A percentile compares a stretch with the other conserved stretches of the same genome.
phyloP scores from a whole-genome alignment of 2,329 filamentous ascomycete species.

The Alternaria rosae region DNA sequence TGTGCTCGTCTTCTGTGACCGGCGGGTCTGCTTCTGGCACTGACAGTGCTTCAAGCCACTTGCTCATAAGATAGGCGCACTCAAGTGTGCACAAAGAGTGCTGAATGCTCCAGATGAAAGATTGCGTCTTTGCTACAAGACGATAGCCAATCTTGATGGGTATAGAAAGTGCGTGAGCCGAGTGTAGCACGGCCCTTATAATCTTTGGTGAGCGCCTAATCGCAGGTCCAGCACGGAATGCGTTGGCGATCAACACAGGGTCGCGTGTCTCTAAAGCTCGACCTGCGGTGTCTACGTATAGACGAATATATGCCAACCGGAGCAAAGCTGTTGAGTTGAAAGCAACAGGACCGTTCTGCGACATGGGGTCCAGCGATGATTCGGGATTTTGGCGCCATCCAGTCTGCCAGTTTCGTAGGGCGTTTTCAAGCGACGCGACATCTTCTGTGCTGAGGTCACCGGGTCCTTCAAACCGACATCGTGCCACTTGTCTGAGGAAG shows the following conservation, averaged over 20 bases:
- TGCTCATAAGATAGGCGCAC: conserved; percentile 51
- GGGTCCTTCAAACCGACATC: conserved; percentile 43
- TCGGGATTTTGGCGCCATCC: conserved; percentile 52
- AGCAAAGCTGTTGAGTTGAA: conserved; percentile 71
- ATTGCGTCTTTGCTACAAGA: conserved; percentile 51
- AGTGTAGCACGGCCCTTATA: conserved; percentile 70
- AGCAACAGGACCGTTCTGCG: conserved; percentile 67
- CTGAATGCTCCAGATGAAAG: conserved; percentile 52
- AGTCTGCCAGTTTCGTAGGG: conserved; percentile 53
- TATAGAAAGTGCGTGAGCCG: conserved; percentile 72
- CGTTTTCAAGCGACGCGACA: conserved; percentile 53
- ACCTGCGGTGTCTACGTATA: conserved; percentile 71
- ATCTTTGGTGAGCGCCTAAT: conserved; percentile 67
- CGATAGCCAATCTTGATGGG: conserved; percentile 63
- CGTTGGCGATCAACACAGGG: conserved; percentile 66
- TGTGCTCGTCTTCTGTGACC: conserved; percentile 49
- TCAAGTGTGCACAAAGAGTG: conserved; percentile 51
- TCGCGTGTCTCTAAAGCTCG: conserved; percentile 71
- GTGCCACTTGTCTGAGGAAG: conserved; percentile 64
- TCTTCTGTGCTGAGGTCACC: conserved; percentile 50
- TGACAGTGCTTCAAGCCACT: conserved; percentile 51
- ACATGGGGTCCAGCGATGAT: conserved; percentile 58
- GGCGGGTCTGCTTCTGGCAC: conserved; percentile 42
- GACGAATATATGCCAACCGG: conserved; percentile 68
- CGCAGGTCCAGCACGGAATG: conserved; percentile 66